A percentile compares a stretch with the other conserved stretches of the same genome.
Evolutionary conservation across 2,329 filamentous ascomycete genomes (phyloP).

Genomic region (Colletotrichum plurivorum): DNA sequence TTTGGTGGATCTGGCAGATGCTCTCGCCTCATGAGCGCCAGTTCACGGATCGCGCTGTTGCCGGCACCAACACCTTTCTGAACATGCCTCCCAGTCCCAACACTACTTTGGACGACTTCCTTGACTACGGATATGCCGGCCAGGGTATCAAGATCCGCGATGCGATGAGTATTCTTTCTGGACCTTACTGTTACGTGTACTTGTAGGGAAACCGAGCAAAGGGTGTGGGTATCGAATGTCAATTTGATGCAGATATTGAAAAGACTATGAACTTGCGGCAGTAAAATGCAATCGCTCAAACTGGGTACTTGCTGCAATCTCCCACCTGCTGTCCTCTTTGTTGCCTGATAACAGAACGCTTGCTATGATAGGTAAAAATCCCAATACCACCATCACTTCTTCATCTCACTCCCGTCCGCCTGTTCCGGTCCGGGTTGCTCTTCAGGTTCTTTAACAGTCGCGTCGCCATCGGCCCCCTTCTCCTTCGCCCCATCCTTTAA

Average conservation of each 20-base stretch:
- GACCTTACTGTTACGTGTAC: slow-evolving; percentile 49
- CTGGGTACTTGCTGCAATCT: no score
- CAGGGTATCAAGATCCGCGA: slow-evolving; percentile 45
- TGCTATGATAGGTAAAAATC: no score
- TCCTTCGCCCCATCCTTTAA: slow-evolving; percentile 11
- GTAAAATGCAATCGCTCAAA: no score
- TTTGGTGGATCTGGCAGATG: slow-evolving; percentile 45
- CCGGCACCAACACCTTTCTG: slow-evolving; percentile 29
- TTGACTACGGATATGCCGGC: slow-evolving; percentile 38
- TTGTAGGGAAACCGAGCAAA: not conserved
- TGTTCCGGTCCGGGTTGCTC: no score
- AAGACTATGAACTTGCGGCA: no score
- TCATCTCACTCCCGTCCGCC: no score
- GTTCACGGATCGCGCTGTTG: slow-evolving; percentile 44
- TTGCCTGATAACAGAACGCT: no score
- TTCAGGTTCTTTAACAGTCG: not conserved
- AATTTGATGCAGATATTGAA: no score
- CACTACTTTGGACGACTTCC: slow-evolving; percentile 36
- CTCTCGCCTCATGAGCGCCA: slow-evolving; percentile 43
- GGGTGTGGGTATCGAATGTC: no score
- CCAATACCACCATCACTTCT: no score
- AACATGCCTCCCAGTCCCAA: slow-evolving; percentile 27
- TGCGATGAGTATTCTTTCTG: slow-evolving; percentile 46
- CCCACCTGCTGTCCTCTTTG: no score
- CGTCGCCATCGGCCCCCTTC: not conserved